Conservation (phyloP, 2,329 filamentous ascomycete genomes). For the Aspergillus novofumigatus region DNA sequence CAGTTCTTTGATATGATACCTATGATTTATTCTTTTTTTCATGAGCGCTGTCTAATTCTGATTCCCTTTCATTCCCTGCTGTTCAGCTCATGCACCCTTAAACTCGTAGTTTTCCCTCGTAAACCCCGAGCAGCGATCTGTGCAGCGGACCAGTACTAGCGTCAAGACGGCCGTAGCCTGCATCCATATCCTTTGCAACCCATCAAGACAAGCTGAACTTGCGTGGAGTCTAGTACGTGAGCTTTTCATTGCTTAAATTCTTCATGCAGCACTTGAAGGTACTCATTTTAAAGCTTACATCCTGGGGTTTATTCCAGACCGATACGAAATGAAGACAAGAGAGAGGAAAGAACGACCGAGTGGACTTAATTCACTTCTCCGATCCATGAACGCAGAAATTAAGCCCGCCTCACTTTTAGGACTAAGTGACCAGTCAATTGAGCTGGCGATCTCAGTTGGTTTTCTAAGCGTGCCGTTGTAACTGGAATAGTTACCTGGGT, state of each 20-base stretch:
- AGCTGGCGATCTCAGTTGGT: neutral
- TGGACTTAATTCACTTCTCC: too few relatives aligned
- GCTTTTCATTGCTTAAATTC: neutral
- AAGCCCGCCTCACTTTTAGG: neutral
- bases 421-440: neutral
- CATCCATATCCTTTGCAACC: neutral
- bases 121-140: neutral
- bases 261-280: neutral
- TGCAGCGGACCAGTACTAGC: neutral
- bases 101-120: neutral
- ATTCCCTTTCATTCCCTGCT: neutral
- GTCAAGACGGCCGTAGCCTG: neutral
- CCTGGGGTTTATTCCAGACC: neutral
- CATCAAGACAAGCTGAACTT: neutral
- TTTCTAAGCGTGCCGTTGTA: neutral
- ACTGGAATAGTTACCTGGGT: neutral
- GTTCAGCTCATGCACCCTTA: neutral
- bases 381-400: neutral
- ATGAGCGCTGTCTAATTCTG: conserved; percentile 16
- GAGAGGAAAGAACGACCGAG: neutral
- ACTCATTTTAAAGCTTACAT: neutral
- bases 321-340: neutral
- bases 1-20: conserved; percentile 30
- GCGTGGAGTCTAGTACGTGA: neutral
- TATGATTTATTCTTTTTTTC: conserved; percentile 23